phyloP scores from a whole-genome alignment of 1,284 basidiomycete genomes.

The Ustilago esculenta region DNA sequence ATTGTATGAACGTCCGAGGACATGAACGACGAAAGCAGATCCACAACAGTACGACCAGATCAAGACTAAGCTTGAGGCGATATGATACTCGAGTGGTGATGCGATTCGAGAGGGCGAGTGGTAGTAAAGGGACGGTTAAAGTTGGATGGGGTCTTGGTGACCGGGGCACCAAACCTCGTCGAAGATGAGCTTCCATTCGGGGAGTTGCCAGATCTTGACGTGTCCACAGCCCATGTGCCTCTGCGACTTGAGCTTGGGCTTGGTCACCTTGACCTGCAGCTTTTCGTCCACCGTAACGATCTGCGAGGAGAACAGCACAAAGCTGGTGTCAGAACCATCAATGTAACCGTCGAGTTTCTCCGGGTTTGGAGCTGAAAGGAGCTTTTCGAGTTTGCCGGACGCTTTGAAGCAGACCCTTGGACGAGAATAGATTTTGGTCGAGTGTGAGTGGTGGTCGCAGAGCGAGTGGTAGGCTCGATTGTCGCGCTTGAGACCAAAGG shows the following conservation, averaged over 20 bases:
- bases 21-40: too few relatives aligned
- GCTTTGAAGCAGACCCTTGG: constrained; percentile 21
- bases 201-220: constrained; percentile 9
- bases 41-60: too few relatives aligned
- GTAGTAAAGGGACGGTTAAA: constrained; percentile 6
- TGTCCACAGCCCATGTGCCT: constrained; percentile 2
- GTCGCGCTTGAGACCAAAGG: constrained; percentile 3
- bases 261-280: constrained; percentile 13
- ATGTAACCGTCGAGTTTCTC: constrained; percentile 6
- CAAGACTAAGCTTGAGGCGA: background rate
- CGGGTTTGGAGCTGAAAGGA: constrained; percentile 18
- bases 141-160: constrained; percentile 10
- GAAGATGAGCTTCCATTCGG: constrained; percentile 1
- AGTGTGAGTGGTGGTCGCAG: constrained; percentile 1
- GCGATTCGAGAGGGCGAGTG: too few relatives aligned
- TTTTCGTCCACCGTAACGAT: constrained; percentile 11
- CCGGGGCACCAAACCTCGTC: constrained; percentile 21
- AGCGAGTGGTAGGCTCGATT: constrained; percentile 1
- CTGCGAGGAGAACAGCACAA: constrained; percentile 19
- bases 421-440: background rate
- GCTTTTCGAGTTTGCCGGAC: background rate
- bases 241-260: background rate
- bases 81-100: too few relatives aligned
- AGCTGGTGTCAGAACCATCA: constrained; percentile 11
- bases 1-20: too few relatives aligned